A percentile compares a stretch with the other conserved stretches of the same genome.
Evolutionary conservation across 805 yeast genomes (phyloP).

Genomic region (Zygoascus ofunaensis): DNA sequence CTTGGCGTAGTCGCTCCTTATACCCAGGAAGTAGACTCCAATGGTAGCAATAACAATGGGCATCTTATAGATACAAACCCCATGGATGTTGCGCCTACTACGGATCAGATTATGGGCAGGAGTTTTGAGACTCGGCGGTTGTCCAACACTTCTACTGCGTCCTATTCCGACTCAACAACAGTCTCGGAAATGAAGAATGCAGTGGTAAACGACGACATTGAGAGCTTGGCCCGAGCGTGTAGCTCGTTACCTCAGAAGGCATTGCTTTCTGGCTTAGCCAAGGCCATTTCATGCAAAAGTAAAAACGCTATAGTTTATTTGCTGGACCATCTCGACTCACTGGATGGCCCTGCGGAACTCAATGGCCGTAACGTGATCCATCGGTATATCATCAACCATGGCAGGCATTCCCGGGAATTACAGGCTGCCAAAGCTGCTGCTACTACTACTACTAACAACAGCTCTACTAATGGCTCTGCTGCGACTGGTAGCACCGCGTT

Average conservation of each 20-base stretch:
- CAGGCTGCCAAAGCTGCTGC: background rate
- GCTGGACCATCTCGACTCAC: conserved; percentile 39
- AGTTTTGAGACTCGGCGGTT: background rate
- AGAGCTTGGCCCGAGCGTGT: conserved; percentile 26
- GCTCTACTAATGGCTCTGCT: conserved; percentile 1
- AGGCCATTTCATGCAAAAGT: conserved; percentile 50
- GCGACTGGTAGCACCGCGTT: conserved; percentile 10
- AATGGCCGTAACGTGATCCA: conserved; percentile 80
- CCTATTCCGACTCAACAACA: conserved; percentile 6
- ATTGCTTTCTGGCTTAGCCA: conserved; percentile 53
- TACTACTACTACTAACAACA: background rate
- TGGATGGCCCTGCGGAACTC: conserved; percentile 61
- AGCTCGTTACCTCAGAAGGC: conserved; percentile 18
- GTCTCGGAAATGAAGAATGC: conserved; percentile 16
- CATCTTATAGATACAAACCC: background rate
- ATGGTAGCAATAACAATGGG: background rate
- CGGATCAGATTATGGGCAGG: conserved; percentile 10
- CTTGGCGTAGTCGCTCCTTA: conserved; percentile 24
- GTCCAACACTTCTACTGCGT: conserved; percentile 7
- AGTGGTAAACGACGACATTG: conserved; percentile 38
- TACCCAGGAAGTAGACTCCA: conserved; percentile 2
- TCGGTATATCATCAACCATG: conserved; percentile 69
- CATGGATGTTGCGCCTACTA: background rate
- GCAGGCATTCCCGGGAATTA: conserved; percentile 34
- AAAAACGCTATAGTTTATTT: conserved; percentile 49